Conservation (phyloP, 108 stramenopile species). For the Cyclotella choctawhatcheeana region DNA sequence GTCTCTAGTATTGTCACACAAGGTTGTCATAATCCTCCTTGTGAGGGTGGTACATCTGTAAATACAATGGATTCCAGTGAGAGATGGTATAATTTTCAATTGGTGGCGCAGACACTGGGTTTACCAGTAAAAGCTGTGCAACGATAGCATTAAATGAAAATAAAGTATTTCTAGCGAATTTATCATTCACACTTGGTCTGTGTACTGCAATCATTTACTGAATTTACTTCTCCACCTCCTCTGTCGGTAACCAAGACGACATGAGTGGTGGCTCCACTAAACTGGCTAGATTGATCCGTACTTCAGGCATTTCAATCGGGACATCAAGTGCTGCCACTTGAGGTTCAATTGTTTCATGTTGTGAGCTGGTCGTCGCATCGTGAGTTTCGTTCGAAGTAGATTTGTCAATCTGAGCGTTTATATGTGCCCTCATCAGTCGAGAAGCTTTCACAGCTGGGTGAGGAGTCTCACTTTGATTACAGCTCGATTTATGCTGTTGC, state of each 20-base stretch:
- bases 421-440: conserved; percentile 26
- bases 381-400: not conserved
- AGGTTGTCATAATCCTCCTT: conserved; percentile 27
- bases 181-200: not conserved
- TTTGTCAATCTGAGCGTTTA: conserved; percentile 14
- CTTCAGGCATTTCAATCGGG: conserved; percentile 27
- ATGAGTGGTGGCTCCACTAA: conserved; percentile 45
- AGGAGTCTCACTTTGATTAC: not conserved
- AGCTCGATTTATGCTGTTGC: not conserved
- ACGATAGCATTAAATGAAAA: not conserved
- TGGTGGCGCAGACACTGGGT: conserved; percentile 11
- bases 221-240: not conserved
- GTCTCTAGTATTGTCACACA: conserved; percentile 22
- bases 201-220: not conserved
- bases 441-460: conserved; percentile 21
- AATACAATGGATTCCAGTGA: conserved; percentile 8
- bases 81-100: conserved; percentile 18
- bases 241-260: conserved; percentile 40
- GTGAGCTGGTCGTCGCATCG: not conserved
- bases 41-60: conserved; percentile 11
- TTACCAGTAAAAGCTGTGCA: conserved; percentile 14
- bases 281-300: conserved; percentile 40
- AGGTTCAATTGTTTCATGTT: not conserved
- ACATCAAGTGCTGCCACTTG: conserved; percentile 4
- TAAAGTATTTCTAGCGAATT: not conserved